A percentile compares a stretch with the other conserved stretches of the same genome.
phyloP scores from a whole-genome alignment of 2,329 filamentous ascomycete genomes.

The Hortaea sp. region DNA sequence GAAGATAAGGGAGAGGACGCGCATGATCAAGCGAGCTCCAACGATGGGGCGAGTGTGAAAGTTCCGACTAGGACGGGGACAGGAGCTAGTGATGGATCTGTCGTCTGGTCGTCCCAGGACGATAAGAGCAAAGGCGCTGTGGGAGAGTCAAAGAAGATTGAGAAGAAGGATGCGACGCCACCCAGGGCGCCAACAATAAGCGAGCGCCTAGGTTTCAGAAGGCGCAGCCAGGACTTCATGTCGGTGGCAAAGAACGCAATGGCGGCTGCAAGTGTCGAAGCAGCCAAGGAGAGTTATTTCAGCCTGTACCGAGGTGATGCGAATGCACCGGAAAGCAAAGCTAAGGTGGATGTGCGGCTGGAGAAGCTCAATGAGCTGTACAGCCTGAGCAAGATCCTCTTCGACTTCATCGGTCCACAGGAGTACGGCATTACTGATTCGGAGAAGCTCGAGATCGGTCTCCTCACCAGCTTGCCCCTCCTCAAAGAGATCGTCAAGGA shows the following conservation, averaged over 20 bases:
- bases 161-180: neutral
- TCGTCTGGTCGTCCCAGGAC: neutral
- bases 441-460: conserved; percentile 96
- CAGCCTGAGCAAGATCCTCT: conserved; percentile 84
- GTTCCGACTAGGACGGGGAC: conserved; percentile 15
- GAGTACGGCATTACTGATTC: conserved; percentile 94
- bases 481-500: conserved; percentile 96
- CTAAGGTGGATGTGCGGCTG: conserved; percentile 73
- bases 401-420: conserved; percentile 96
- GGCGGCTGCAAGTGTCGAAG: conserved; percentile 19
- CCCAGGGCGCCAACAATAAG: conserved; percentile 22
- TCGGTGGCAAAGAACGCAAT: conserved; percentile 9
- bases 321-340: conserved; percentile 43
- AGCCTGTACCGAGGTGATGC: conserved; percentile 72
- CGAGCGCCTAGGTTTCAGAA: conserved; percentile 43
- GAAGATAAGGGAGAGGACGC: conserved; percentile 7
- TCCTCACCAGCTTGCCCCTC: conserved; percentile 84
- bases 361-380: conserved; percentile 88
- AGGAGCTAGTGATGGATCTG: neutral
- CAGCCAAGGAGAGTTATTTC: conserved; percentile 60
- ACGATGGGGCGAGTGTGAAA: conserved; percentile 4
- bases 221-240: conserved; percentile 37
- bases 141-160: neutral
- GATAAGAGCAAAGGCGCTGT: neutral
- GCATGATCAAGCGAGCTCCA: neutral